Percentiles rank a stretch among this genome's conserved stretches.
These are phyloP conservation scores for Heterobasidion occidentale DNA, from an alignment of 1,284 basidiomycete species.

Conservation along the genomic window DNA sequence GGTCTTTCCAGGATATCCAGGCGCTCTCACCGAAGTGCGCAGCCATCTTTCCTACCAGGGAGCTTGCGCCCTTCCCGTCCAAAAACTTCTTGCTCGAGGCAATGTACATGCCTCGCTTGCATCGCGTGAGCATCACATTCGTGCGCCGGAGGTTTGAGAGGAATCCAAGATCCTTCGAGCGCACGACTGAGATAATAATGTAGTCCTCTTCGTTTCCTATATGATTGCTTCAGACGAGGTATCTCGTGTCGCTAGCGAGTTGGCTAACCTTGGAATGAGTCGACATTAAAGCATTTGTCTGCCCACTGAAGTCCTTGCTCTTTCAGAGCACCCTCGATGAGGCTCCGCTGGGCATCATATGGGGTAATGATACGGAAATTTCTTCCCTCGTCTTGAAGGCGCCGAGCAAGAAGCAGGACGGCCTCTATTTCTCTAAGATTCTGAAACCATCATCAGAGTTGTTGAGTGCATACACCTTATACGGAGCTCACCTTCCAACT, in stretches of 20 bases:
- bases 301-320: slow-evolving; percentile 28
- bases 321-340: slow-evolving; percentile 33
- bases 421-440: slow-evolving; percentile 18
- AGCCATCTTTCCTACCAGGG: slow-evolving; percentile 43
- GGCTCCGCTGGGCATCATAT: slow-evolving; percentile 44
- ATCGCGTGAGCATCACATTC: slow-evolving; percentile 66
- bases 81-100: slow-evolving; percentile 51
- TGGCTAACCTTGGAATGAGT: slow-evolving; percentile 32
- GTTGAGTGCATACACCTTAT: background rate
- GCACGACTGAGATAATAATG: slow-evolving; percentile 56
- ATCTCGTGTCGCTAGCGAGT: background rate
- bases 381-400: slow-evolving; percentile 32
- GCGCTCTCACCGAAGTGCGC: slow-evolving; percentile 22
- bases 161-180: slow-evolving; percentile 39
- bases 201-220: slow-evolving; percentile 37
- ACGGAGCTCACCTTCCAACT: slow-evolving; percentile 35
- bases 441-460: slow-evolving; percentile 6
- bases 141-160: slow-evolving; percentile 38
- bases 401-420: slow-evolving; percentile 14
- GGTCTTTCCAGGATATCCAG: slow-evolving; percentile 35
- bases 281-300: slow-evolving; percentile 42
- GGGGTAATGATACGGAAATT: slow-evolving; percentile 42
- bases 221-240: background rate
- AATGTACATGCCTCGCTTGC: slow-evolving; percentile 63
- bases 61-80: slow-evolving; percentile 30